These are phyloP conservation scores for Acacia acuminata DNA, from an alignment of 306 rosid genomes.

Conservation along the genomic window DNA sequence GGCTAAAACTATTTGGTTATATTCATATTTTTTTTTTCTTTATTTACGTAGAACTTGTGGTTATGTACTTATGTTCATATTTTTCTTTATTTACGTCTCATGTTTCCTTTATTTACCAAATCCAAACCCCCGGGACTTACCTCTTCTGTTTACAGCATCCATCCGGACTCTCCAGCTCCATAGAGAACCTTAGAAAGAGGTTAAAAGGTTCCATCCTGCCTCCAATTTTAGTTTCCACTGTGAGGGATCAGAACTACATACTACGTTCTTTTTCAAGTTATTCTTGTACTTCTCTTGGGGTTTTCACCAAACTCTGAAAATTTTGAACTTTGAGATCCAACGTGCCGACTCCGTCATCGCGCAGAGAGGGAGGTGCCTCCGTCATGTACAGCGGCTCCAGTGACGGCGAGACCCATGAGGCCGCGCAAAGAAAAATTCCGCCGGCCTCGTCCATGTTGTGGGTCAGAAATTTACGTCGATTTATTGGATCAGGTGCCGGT, in stretches of 20 bases:
- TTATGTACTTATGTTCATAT: too few relatives aligned
- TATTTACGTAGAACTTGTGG: too few relatives aligned
- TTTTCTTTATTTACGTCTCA: too few relatives aligned
- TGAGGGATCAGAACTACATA: background rate
- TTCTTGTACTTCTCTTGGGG: background rate
- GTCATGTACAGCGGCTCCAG: constrained; percentile 91
- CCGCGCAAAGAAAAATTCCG: constrained; percentile 79
- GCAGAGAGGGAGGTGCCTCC: constrained; percentile 15
- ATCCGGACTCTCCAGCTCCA: background rate
- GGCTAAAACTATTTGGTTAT: too few relatives aligned
- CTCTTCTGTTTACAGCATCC: background rate
- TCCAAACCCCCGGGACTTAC: background rate
- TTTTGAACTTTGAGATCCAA: constrained; percentile 21
- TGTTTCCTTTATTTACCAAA: background rate
- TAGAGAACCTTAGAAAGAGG: background rate
- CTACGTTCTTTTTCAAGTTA: background rate
- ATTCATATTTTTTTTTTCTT: too few relatives aligned
- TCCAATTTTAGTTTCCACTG: background rate
- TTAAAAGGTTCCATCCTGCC: background rate
- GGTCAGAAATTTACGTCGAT: constrained; percentile 93
- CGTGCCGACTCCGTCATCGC: background rate
- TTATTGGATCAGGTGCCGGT: constrained; percentile 86
- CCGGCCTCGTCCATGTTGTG: constrained; percentile 93
- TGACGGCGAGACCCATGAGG: constrained; percentile 88
- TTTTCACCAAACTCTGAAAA: background rate